Evolutionary conservation across 2,329 filamentous ascomycete genomes (phyloP), one percentile per base, ranked within the genome.

Genomic region (Monosporascus sp.): DNA sequence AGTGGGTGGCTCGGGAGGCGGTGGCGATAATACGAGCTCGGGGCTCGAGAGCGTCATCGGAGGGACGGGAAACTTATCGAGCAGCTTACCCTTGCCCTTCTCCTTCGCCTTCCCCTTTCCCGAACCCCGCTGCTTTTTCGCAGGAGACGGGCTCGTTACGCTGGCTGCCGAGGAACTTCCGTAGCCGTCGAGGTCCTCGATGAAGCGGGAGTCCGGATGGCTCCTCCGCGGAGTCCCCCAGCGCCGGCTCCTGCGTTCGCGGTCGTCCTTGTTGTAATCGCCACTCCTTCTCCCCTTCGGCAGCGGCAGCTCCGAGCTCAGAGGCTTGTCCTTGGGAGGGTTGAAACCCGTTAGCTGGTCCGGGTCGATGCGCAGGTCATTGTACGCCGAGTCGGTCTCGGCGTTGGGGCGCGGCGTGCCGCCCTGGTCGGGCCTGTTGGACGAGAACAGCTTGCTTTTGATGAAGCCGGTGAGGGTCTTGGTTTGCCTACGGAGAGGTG

Each of bases 351-450:
- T 65, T 50, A 68, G 41, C 41, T 62, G 57, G 46, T 64, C 63
- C 24, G 61, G 59, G 39, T 63, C 55, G 41, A 61, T 54, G 4
- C 53, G 58, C 5, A 61, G 38, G 46, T 64, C 59, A 7, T 34
- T 44, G 50, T 62, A 63, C n/a, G 55, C 55, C 11, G 58, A 57
- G 8, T 65, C 62, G 9, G 49, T 54, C 22, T 64, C 59, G 17
- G 45, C 52, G 9, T 54, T 57, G 25, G 45, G 39, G 22, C 76
- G 74, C 42, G 66, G 51, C 1, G 79, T 81, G 9, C 78, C 74
- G 20, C 80, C 78, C 31, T 73, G 72, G 56, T 82, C 80, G 1
- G 75, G 70, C 6, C 73, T 74, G 52, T 74, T 71, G 55, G 72
- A 77, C 0, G 79, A 79, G 9, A 79, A 65, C 2, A 81, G 68